Percentiles rank a stretch among this genome's conserved stretches.
Conservation (phyloP, 306 rosid genomes). For the Quercus gilva region DNA sequence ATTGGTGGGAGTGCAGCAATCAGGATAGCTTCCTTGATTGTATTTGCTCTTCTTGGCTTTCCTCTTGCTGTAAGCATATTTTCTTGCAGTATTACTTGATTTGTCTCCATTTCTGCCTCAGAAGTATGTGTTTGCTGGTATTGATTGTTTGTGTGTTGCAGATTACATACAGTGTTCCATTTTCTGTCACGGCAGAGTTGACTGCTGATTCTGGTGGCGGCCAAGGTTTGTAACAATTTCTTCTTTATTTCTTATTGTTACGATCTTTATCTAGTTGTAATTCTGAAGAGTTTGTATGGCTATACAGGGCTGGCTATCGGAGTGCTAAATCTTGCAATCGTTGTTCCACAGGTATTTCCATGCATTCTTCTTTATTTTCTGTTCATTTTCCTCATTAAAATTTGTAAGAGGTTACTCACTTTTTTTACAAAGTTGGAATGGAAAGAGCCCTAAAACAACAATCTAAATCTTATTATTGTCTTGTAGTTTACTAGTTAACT, state of each 20-base stretch:
- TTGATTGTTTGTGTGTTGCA: conserved; percentile 45
- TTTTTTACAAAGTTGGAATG: neutral
- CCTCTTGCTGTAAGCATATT: conserved; percentile 84
- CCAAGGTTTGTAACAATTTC: conserved; percentile 58
- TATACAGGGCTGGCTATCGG: conserved; percentile 91
- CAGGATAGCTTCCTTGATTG: conserved; percentile 76
- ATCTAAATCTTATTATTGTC: neutral
- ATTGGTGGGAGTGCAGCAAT: conserved; percentile 71
- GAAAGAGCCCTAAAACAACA: neutral
- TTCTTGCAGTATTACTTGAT: conserved; percentile 1
- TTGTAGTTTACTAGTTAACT: neutral
- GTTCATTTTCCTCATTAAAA: neutral
- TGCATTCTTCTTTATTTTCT: neutral
- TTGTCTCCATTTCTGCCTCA: conserved; percentile 5
- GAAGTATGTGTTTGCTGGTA: conserved; percentile 14
- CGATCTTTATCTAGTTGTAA: conserved; percentile 18
- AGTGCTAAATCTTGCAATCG: conserved; percentile 95
- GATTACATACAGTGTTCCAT: conserved; percentile 97
- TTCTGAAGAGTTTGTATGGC: conserved; percentile 27
- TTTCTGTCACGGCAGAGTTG: conserved; percentile 86
- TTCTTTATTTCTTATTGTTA: conserved; percentile 13
- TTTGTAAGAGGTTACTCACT: neutral
- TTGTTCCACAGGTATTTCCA: conserved; percentile 82
- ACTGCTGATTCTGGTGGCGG: conserved; percentile 97
- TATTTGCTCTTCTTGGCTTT: conserved; percentile 93